Percentiles rank a stretch among this genome's conserved stretches.
phyloP scores from a whole-genome alignment of 768 basidiomycete genomes.

The Coprinellus aureogranulatus region DNA sequence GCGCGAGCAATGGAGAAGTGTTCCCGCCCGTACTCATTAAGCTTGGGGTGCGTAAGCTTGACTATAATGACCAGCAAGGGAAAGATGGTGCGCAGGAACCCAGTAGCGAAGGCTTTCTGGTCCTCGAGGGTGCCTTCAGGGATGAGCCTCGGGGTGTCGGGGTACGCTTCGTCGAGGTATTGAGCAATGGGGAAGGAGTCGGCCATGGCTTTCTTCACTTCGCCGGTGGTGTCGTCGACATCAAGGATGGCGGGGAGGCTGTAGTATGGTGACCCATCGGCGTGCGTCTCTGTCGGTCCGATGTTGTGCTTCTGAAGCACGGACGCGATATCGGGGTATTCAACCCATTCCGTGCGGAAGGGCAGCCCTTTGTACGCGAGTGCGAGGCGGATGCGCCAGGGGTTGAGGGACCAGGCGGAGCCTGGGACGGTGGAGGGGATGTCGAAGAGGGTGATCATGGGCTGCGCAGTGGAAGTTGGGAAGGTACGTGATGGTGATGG shows the following conservation, averaged over 20 bases:
- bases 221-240: constrained; percentile 37
- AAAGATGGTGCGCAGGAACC: constrained; percentile 10
- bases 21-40: constrained; percentile 9
- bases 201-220: constrained; percentile 29
- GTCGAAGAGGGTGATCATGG: constrained; percentile 16
- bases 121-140: constrained; percentile 31
- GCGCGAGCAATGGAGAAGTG: constrained; percentile 7
- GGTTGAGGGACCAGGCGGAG: constrained; percentile 6
- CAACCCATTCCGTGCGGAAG: constrained; percentile 68
- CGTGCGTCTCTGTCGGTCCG: constrained; percentile 48
- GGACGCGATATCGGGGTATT: constrained; percentile 66
- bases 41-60: neutral
- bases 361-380: constrained; percentile 72
- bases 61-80: constrained; percentile 6
- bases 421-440: neutral
- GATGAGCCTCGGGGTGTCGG: constrained; percentile 31
- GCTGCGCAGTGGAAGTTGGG: neutral
- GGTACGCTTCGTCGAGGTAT: constrained; percentile 45
- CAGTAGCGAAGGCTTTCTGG: constrained; percentile 25
- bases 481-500: too few relatives aligned
- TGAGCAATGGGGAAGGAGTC: constrained; percentile 43
- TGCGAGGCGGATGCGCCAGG: constrained; percentile 37
- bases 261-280: constrained; percentile 61
- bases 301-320: constrained; percentile 58
- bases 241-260: constrained; percentile 71